phyloP scores from a whole-genome alignment of 2,329 filamentous ascomycete genomes.

The Raffaelea ambrosiae region DNA sequence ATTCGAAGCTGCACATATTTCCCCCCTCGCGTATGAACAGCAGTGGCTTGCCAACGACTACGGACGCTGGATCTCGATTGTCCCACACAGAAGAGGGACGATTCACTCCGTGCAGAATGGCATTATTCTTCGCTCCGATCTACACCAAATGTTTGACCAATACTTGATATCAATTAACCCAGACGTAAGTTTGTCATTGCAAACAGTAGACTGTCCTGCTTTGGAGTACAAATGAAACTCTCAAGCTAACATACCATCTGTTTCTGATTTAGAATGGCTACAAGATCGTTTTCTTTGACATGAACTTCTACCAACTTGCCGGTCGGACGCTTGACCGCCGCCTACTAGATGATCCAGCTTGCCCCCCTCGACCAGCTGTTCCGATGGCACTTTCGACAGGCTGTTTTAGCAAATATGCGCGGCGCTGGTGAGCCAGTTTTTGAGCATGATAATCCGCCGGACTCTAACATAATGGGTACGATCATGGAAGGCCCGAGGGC shows the following conservation, averaged over 20 bases:
- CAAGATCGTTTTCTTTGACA: neutral
- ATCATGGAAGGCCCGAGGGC: conserved; percentile 13
- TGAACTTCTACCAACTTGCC: no score
- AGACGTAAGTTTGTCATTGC: conserved; percentile 10
- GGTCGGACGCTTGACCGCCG: neutral
- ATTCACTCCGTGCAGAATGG: conserved; percentile 21
- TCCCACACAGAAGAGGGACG: conserved; percentile 3
- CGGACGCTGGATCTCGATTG: neutral
- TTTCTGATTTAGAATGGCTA: neutral
- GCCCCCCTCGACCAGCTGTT: conserved; percentile 12
- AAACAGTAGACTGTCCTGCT: neutral
- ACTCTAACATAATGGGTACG: conserved; percentile 19
- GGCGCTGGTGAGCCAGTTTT: conserved; percentile 16
- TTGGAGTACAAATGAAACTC: no score
- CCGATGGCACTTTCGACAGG: conserved; percentile 18
- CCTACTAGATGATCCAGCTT: neutral
- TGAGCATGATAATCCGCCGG: conserved; percentile 18
- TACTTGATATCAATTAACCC: conserved; percentile 18
- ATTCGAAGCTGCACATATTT: conserved; percentile 19
- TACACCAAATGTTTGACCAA: conserved; percentile 16
- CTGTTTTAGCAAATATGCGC: conserved; percentile 18
- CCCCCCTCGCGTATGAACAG: conserved; percentile 16
- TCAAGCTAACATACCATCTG: neutral
- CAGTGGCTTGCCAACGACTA: conserved; percentile 13
- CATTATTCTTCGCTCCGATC: conserved; percentile 12